phyloP scores from a whole-genome alignment of 202 grass and related monocot genomes.

The Dendrocalamus latiflorus region DNA sequence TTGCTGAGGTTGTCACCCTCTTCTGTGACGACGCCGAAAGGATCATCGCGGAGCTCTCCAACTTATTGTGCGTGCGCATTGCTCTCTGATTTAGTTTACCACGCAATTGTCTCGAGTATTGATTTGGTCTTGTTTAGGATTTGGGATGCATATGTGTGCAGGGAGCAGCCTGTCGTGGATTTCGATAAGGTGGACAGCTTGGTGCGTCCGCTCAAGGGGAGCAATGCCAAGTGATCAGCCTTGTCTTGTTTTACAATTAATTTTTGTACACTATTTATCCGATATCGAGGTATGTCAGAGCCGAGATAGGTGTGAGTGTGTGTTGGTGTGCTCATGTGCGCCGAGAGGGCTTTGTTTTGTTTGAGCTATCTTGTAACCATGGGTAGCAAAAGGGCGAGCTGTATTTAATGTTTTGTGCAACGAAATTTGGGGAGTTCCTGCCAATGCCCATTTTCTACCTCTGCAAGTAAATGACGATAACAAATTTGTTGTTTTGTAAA shows the following conservation, averaged over 20 bases:
- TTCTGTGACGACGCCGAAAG: no score
- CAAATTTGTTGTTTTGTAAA: background rate
- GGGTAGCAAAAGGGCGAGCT: constrained; percentile 42
- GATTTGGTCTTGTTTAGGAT: background rate
- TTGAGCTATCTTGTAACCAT: no score
- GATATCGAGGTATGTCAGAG: no score
- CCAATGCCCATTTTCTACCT: background rate
- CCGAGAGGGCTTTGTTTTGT: no score
- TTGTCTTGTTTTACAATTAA: no score
- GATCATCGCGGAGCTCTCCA: constrained; percentile 45
- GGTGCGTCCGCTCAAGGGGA: no score
- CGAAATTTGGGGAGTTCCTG: background rate
- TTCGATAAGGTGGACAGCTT: constrained; percentile 72
- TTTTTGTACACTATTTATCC: no score
- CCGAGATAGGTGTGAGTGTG: no score
- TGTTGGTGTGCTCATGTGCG: no score
- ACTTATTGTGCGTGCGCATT: no score
- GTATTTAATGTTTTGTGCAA: background rate
- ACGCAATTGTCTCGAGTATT: background rate
- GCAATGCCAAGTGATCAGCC: no score
- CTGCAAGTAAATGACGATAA: background rate
- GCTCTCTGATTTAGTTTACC: background rate
- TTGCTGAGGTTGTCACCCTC: no score
- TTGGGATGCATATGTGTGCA: constrained; percentile 14
- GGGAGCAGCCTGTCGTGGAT: constrained; percentile 54